phyloP scores from a whole-genome alignment of 495 filamentous ascomycete species.

The Aspergillus hancockii region DNA sequence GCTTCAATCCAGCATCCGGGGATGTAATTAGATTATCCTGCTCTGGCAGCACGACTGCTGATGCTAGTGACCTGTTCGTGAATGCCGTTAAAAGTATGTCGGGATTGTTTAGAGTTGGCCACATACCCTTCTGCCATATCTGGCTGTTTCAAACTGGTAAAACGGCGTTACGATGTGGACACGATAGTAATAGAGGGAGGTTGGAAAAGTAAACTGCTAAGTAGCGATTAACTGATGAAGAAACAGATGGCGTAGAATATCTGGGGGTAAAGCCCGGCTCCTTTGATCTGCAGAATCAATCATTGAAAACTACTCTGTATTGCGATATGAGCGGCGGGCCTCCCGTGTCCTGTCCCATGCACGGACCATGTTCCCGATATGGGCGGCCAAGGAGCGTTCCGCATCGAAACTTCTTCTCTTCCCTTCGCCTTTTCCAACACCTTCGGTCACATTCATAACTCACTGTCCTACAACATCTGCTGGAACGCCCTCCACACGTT shows the following conservation, averaged over 20 bases:
- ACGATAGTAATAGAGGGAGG: not conserved
- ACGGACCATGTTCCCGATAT: constrained; percentile 22
- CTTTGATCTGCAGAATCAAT: not conserved
- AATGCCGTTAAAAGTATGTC: constrained; percentile 1
- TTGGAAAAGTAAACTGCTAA: not conserved
- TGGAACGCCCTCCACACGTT: not conserved
- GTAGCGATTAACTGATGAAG: not conserved
- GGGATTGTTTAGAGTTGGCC: not conserved
- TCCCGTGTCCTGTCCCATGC: constrained; percentile 9
- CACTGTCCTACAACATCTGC: constrained; percentile 1
- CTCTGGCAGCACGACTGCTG: constrained; percentile 65
- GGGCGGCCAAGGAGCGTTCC: constrained; percentile 7
- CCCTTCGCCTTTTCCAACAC: constrained; percentile 19
- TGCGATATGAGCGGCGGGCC: constrained; percentile 14
- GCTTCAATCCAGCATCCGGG: constrained; percentile 47
- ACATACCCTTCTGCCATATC: constrained; percentile 37
- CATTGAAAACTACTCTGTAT: constrained; percentile 13
- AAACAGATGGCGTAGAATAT: not conserved
- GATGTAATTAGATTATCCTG: constrained; percentile 32
- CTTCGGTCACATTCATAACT: constrained; percentile 17
- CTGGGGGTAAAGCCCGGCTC: not conserved
- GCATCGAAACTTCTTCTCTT: constrained; percentile 10
- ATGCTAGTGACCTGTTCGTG: constrained; percentile 52
- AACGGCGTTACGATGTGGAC: not conserved
- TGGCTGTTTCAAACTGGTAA: not conserved